A percentile compares a stretch with the other conserved stretches of the same genome.
Evolutionary conservation across 1,139 yeast species (phyloP).

Genomic region (Yamadazyma triangularis): DNA sequence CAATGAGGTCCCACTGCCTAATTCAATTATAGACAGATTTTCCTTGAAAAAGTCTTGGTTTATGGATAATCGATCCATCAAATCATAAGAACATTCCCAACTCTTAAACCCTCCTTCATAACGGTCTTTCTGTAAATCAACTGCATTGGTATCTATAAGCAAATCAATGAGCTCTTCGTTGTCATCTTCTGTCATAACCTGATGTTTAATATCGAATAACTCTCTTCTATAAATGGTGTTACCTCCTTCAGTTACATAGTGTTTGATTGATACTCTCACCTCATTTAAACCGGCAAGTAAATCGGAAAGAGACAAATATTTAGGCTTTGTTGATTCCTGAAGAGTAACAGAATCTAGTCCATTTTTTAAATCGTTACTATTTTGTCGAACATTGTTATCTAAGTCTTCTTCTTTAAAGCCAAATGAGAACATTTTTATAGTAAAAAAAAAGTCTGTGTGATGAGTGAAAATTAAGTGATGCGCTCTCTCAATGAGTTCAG

Average conservation of each 20-base stretch:
- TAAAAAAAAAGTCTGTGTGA: too few relatives aligned
- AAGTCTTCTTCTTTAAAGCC: constrained; percentile 50
- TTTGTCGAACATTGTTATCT: constrained; percentile 15
- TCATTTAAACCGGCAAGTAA: constrained; percentile 36
- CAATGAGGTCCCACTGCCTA: constrained; percentile 90
- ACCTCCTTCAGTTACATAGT: constrained; percentile 27
- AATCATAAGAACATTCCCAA: constrained; percentile 90
- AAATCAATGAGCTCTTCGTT: constrained; percentile 38
- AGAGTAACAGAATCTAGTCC: not conserved
- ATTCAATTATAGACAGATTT: constrained; percentile 44
- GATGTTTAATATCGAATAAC: constrained; percentile 83
- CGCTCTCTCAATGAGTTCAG: too few relatives aligned
- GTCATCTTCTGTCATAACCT: constrained; percentile 74
- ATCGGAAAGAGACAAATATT: constrained; percentile 6
- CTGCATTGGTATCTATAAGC: constrained; percentile 31
- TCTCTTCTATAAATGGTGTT: constrained; percentile 57
- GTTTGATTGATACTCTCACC: constrained; percentile 50
- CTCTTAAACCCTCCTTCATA: constrained; percentile 95
- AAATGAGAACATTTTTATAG: constrained; percentile 40
- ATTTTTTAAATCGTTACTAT: not conserved
- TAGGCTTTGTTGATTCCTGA: constrained; percentile 10
- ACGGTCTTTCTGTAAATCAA: constrained; percentile 65
- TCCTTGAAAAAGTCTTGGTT: constrained; percentile 12
- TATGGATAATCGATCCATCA: constrained; percentile 46
- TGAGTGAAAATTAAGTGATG: too few relatives aligned